phyloP scores from a whole-genome alignment of 1,284 basidiomycete species.

The Phlebopus sp. region DNA sequence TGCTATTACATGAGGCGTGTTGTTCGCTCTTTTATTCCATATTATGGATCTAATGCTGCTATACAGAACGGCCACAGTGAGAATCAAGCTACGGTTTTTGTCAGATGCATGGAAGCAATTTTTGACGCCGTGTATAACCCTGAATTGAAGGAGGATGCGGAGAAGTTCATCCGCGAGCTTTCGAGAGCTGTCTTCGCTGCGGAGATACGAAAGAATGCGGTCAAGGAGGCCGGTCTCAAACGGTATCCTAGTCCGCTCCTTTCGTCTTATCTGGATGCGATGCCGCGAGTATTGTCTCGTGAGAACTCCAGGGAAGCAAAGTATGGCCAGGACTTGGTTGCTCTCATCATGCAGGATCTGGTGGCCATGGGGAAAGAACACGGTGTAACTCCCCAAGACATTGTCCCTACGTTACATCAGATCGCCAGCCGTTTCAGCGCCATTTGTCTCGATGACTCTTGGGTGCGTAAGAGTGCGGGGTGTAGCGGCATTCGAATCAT shows the following conservation, averaged over 20 bases:
- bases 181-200: conserved; percentile 66
- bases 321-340: conserved; percentile 60
- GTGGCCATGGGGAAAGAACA: conserved; percentile 51
- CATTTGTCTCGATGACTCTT: conserved; percentile 86
- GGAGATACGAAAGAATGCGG: conserved; percentile 58
- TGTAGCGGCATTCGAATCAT: conserved; percentile 82
- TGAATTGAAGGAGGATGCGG: conserved; percentile 70
- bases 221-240: conserved; percentile 51
- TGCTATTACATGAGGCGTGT: conserved; percentile 81
- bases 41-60: conserved; percentile 6
- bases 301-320: conserved; percentile 59
- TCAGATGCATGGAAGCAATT: conserved; percentile 70
- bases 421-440: conserved; percentile 79
- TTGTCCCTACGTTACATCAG: conserved; percentile 68
- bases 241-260: conserved; percentile 63
- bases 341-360: conserved; percentile 66
- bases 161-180: conserved; percentile 64
- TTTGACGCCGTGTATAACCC: conserved; percentile 76
- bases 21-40: conserved; percentile 7
- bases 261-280: conserved; percentile 72
- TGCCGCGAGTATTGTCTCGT: conserved; percentile 69
- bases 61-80: conserved; percentile 67
- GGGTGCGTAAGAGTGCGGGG: conserved; percentile 85
- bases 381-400: conserved; percentile 49
- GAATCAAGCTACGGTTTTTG: conserved; percentile 77